phyloP scores from a whole-genome alignment of 257 asterid genomes.

The Solanum gracilifrons region DNA sequence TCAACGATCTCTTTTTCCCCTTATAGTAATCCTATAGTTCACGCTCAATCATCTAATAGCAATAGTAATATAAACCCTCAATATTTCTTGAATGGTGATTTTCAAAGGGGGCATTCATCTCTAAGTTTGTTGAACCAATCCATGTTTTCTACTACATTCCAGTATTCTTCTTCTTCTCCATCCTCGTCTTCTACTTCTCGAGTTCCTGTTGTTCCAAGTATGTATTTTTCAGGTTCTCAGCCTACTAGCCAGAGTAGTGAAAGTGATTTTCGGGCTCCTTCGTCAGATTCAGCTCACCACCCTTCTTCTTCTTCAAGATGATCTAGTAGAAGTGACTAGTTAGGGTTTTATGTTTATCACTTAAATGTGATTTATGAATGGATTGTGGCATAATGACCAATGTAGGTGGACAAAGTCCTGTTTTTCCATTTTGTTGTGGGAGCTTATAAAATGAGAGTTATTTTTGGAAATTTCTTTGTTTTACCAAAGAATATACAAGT shows the following conservation, averaged over 20 bases:
- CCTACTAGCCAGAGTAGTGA: background rate
- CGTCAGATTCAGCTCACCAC: conserved; percentile 3
- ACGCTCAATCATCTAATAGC: background rate
- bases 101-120: background rate
- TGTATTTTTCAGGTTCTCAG: background rate
- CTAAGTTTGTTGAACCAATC: background rate
- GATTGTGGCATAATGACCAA: background rate
- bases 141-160: background rate
- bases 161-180: background rate
- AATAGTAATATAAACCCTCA: background rate
- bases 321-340: background rate
- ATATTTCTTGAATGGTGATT: background rate
- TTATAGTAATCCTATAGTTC: conserved; percentile 7
- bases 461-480: background rate
- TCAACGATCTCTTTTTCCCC: background rate
- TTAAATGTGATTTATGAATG: background rate
- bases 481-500: background rate
- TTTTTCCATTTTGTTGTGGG: background rate
- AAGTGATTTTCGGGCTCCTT: background rate
- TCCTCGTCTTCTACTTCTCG: background rate
- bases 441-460: background rate
- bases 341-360: background rate
- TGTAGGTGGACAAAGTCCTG: background rate
- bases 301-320: conserved; percentile 15
- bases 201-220: background rate